phyloP scores from a whole-genome alignment of 2,329 filamentous ascomycete genomes.

The Colletotrichum melonis region DNA sequence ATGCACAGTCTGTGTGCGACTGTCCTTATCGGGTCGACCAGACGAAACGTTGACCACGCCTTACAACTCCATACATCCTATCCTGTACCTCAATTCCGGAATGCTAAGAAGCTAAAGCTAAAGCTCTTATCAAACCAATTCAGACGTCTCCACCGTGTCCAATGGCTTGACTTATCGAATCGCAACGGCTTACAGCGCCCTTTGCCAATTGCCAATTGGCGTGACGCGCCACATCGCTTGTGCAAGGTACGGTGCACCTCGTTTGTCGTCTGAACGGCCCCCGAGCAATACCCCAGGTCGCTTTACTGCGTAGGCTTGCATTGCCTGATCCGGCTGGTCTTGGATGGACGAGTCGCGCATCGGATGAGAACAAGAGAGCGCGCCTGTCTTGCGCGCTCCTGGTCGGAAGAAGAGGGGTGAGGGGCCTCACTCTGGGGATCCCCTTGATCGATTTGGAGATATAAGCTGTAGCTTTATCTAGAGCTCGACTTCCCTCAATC shows the following conservation, averaged over 20 bases:
- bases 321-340: constrained; percentile 13
- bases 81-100: not conserved
- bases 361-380: constrained; percentile 1
- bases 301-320: not conserved
- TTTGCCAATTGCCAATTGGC: constrained; percentile 31
- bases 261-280: not conserved
- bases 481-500: constrained; percentile 4
- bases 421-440: not conserved
- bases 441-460: not conserved
- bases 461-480: constrained; percentile 24
- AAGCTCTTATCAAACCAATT: constrained; percentile 20
- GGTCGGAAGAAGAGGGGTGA: not conserved
- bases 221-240: constrained; percentile 11
- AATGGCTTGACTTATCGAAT: constrained; percentile 2
- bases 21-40: constrained; percentile 16
- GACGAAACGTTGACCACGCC: not conserved
- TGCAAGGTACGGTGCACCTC: not conserved
- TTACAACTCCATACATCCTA: not conserved
- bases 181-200: not conserved
- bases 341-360: constrained; percentile 10
- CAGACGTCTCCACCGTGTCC: constrained; percentile 3
- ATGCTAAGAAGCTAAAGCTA: not conserved
- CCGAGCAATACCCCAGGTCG: not conserved
- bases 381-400: constrained; percentile 17
- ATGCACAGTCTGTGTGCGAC: constrained; percentile 20